Conservation (phyloP, 1,139 yeast species). For the Hemisphaericaspora subhashii region DNA sequence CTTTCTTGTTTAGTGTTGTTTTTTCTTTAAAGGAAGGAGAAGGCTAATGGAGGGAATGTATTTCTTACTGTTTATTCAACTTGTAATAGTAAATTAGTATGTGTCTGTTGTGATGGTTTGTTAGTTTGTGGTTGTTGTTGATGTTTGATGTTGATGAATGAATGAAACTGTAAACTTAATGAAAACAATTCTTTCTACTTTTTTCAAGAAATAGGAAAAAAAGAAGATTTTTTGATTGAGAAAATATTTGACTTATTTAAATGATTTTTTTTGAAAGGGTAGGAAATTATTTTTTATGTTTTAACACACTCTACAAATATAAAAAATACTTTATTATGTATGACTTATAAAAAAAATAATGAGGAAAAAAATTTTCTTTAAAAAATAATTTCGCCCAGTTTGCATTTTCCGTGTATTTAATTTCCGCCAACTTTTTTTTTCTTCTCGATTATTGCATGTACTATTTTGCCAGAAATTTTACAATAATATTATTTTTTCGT, state of each 20-base stretch:
- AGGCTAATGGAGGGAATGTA: no score
- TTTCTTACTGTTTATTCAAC: no score
- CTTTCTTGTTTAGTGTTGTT: no score
- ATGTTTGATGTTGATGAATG: constrained; percentile 6
- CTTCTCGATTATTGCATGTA: background rate
- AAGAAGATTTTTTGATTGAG: constrained; percentile 3
- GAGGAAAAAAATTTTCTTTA: background rate
- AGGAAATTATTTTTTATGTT: constrained; percentile 1
- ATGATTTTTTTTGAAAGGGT: constrained; percentile 5
- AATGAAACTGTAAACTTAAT: no score
- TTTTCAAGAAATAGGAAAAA: background rate
- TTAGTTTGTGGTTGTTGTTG: constrained; percentile 6
- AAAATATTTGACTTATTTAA: constrained; percentile 8
- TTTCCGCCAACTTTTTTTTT: background rate
- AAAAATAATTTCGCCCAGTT: background rate
- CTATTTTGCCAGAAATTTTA: no score
- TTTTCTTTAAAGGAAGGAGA: no score
- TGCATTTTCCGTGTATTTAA: background rate
- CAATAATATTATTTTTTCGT: background rate
- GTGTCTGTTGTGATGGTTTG: background rate
- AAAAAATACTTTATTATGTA: background rate
- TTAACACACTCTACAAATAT: constrained; percentile 2
- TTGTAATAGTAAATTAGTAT: background rate
- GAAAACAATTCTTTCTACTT: background rate
- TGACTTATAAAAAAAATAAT: background rate